Base-by-base conservation (phyloP, 2,329 filamentous ascomycete genomes). In the Clonostachys byssicola region DNA sequence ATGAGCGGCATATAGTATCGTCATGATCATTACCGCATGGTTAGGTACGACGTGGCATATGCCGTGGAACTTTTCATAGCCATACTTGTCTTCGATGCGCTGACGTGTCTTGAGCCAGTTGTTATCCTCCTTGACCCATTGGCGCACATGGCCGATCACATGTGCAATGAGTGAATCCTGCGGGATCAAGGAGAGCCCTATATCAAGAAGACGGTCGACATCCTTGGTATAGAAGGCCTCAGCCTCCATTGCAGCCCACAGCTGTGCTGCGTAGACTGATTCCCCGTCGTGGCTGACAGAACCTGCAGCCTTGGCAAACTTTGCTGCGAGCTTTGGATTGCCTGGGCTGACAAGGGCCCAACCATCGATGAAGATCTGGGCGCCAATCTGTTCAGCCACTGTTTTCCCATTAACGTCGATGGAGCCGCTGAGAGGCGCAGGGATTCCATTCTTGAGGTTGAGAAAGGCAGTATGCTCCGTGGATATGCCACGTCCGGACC, bases 171-270 rank as follows among this genome's bases (percentile, higher is more conserved):
- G 46, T 3, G 60, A 64, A n/a, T 61, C 54, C 1, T n/a, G 6
- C 0, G 61, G 60, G 3, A 68, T 53, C 30, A 49, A 55, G 6
- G 34, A 7, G 3, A 68, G 53, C 0, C 64, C 64, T 2, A 52
- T 55, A 5, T 66, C 60, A 2, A 68, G 49, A 5, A 69, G 50
- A 34, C 61, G 60, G 16, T 64, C 50, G 6, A 64, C 54, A 34
- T 68, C 60, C 7, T 51, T 55, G 1, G 59, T 60, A 4, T 57
- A 36, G 36, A 68, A 69, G 1, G 66, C 65, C 42, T 65, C 62
- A 3, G 66, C 61, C 47, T 69, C 66, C 64, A 67, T 67, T 8
- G 61, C 65, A 4, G 66, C 66, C 65, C 65, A 70, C 6, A 69
- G 49, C 51, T 55, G 54, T 2, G 66, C 67, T 2, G 67, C 67